Conservation (phyloP, 2,329 filamentous ascomycete species). For the Hymenoscyphus infarciens region DNA sequence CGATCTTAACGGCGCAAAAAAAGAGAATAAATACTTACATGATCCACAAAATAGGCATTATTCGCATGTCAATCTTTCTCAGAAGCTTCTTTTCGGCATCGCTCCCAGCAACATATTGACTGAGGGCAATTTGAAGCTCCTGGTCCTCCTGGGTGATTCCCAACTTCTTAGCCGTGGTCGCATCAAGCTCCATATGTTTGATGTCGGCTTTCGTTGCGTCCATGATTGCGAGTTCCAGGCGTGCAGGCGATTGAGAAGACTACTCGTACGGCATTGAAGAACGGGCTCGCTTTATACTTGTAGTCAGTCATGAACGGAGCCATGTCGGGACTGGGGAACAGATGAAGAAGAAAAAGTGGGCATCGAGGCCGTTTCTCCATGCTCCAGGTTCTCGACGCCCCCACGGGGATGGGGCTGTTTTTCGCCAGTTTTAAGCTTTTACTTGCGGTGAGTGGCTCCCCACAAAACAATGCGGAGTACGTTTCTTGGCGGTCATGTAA, state of each 20-base stretch:
- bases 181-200: conserved; percentile 20
- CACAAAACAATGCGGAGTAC: not conserved
- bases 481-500: not conserved
- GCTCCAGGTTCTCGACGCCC: not conserved
- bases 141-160: conserved; percentile 18
- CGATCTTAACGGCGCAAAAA: not conserved
- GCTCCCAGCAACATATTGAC: conserved; percentile 31
- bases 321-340: not conserved
- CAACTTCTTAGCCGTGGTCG: conserved; percentile 10
- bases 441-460: not conserved
- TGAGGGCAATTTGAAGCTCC: conserved; percentile 27
- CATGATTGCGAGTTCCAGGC: not conserved
- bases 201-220: conserved; percentile 1
- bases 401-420: not conserved
- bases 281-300: not conserved
- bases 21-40: conserved; percentile 38
- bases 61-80: conserved; percentile 49
- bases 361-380: conserved; percentile 3
- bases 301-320: not conserved
- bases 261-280: not conserved
- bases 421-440: not conserved
- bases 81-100: conserved; percentile 36
- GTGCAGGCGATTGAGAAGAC: not conserved
- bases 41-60: conserved; percentile 50
- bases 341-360: not conserved